A percentile compares a stretch with the other conserved stretches of the same genome.
Evolutionary conservation across 2,329 filamentous ascomycete genomes (phyloP).

Genomic region (Aureobasidium pullulans): DNA sequence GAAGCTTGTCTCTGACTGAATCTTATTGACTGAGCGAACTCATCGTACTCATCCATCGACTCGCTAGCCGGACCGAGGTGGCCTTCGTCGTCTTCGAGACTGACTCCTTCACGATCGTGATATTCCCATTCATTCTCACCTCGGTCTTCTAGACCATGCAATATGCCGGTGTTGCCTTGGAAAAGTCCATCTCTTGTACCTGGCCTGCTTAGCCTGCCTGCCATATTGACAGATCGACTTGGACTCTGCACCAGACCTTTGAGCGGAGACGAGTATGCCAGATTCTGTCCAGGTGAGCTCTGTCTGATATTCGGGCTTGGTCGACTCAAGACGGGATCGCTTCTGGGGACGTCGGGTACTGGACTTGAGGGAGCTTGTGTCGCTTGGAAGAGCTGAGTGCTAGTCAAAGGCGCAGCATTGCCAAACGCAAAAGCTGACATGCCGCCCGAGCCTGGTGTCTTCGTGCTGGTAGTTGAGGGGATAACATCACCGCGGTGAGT

Average conservation of each 20-base stretch:
- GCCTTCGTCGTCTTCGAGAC: conserved; percentile 16
- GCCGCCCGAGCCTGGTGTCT: conserved; percentile 33
- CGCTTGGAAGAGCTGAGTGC: conserved; percentile 40
- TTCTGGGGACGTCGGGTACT: conserved; percentile 28
- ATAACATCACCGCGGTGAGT: conserved; percentile 34
- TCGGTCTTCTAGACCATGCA: neutral
- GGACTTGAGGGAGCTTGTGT: conserved; percentile 41
- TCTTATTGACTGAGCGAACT: conserved; percentile 27
- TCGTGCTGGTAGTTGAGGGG: conserved; percentile 32
- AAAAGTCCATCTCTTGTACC: conserved; percentile 15
- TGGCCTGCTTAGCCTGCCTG: neutral
- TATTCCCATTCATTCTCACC: conserved; percentile 12
- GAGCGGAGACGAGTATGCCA: conserved; percentile 15
- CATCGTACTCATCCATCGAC: conserved; percentile 30
- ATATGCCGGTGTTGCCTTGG: neutral
- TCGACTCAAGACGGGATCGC: conserved; percentile 37
- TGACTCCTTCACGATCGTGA: conserved; percentile 13
- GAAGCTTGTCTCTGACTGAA: conserved; percentile 22
- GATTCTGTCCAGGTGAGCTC: conserved; percentile 23
- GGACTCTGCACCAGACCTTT: conserved; percentile 18
- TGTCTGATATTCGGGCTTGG: conserved; percentile 37
- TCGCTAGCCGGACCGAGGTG: conserved; percentile 11
- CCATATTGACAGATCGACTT: conserved; percentile 15
- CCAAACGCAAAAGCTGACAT: conserved; percentile 25
- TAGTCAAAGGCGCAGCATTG: conserved; percentile 31